Evolutionary conservation across 164 flowering plant genomes (phyloP).

Genomic region (Chimonanthus praecox): DNA sequence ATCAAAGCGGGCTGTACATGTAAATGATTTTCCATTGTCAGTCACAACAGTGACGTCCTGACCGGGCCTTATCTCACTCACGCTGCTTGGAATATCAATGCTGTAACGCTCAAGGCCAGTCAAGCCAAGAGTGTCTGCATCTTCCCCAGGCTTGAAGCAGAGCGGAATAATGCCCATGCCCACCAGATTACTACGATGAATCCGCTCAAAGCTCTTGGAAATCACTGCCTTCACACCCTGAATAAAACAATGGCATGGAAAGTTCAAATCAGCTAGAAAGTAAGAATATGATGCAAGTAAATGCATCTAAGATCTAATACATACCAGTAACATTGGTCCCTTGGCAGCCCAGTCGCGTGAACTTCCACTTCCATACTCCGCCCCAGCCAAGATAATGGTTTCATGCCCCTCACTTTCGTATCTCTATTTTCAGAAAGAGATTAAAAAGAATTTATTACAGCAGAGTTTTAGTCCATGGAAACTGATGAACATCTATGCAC

Average conservation of each 20-base stretch:
- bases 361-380: conserved; percentile 86
- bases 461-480: neutral
- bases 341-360: conserved; percentile 92
- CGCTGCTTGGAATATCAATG: conserved; percentile 62
- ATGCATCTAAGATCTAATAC: neutral
- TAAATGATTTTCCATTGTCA: conserved; percentile 61
- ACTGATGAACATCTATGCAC: neutral
- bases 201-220: conserved; percentile 89
- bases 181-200: conserved; percentile 83
- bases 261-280: neutral
- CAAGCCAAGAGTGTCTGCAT: conserved; percentile 75
- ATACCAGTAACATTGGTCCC: conserved; percentile 76
- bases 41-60: conserved; percentile 66
- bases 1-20: conserved; percentile 57
- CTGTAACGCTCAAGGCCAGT: conserved; percentile 72
- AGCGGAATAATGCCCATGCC: conserved; percentile 85
- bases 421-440: conserved; percentile 27
- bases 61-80: conserved; percentile 65
- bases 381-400: conserved; percentile 67
- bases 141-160: conserved; percentile 77
- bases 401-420: conserved; percentile 56
- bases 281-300: neutral
- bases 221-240: conserved; percentile 94
- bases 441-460: neutral
- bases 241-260: neutral